Evolutionary conservation across 2,329 filamentous ascomycete species (phyloP), one percentile per base, ranked within the genome.

Genomic region (Pyrenophora graminea): DNA sequence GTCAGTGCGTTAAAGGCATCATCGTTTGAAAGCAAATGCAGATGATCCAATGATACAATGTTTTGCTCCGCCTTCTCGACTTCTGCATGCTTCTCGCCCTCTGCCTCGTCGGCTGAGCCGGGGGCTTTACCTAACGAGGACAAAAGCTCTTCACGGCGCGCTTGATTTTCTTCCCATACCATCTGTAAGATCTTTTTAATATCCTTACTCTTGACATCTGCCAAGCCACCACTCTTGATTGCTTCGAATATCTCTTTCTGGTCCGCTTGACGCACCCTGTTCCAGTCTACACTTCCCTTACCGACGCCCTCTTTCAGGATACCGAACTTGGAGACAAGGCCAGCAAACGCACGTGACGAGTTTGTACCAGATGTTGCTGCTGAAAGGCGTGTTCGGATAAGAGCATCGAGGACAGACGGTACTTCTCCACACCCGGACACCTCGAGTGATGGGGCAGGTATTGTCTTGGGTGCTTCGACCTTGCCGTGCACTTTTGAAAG

Each of bases 141-240:
- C 12, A 61, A 33, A 18, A 85, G 76, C 0, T 78, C 79, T 17
- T 80, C 72, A 17, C 77, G 79, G 9, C 83, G 80, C n/a, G 75
- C 73, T 59, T 82, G 77, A 32, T 90, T 90, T 59, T 90, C 85
- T 38, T 84, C 76, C 64, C 88, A 85, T 0, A 91, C 87, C 71
- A 85, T 84, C 44, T 90, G 82, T 7, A 95, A 77, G 31, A 90
- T 90, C 13, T 75, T 73, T 68, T 92, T 91, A 64, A 95, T 90
- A 58, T 86, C 79, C 45, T 81, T 85, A 52, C 84, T 86, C 72
- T 92, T 94, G 13, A 79, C 78, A n/a, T 82, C 80, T 2, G 85
- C 87, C 2, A 92, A 76, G 0, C 91, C 91, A 8, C 89, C 89
- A 6, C 76, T 74, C 59, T 84, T 85, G 64, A 94, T 91, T 0